Percentiles rank a stretch among this genome's conserved stretches.
These are phyloP conservation scores for Rhodotorula babjevae DNA, from an alignment of 768 basidiomycete genomes.

Conservation along the genomic window DNA sequence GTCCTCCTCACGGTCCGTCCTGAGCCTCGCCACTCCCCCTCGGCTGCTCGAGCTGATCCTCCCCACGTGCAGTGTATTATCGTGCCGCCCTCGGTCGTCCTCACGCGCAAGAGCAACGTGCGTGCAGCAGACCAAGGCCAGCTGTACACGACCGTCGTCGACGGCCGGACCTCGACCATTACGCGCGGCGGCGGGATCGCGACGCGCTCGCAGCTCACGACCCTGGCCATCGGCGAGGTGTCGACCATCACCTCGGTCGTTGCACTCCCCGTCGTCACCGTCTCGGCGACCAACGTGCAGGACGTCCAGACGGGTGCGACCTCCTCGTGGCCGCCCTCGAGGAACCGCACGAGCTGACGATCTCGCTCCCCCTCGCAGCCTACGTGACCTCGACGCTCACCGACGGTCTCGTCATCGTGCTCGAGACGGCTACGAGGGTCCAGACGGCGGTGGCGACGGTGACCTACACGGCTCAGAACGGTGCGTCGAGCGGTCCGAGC, in stretches of 20 bases:
- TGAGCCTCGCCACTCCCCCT: neutral
- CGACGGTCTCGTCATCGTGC: neutral
- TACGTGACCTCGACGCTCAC: slow-evolving; percentile 1
- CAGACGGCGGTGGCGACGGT: neutral
- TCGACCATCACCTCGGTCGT: slow-evolving; percentile 11
- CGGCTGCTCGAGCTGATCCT: neutral
- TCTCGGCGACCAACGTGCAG: neutral
- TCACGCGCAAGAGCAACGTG: slow-evolving; percentile 7
- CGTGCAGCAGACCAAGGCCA: neutral
- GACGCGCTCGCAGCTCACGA: neutral
- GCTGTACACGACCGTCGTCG: slow-evolving; percentile 7
- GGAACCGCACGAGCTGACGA: neutral
- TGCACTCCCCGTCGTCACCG: slow-evolving; percentile 10
- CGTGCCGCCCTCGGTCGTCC: slow-evolving; percentile 8
- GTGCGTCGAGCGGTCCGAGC: neutral
- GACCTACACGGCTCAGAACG: neutral
- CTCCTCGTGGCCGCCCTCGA: too few species aligned
- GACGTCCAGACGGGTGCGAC: neutral
- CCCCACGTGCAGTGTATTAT: neutral
- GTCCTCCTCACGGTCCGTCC: neutral
- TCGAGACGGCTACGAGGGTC: neutral
- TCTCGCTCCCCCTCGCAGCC: neutral
- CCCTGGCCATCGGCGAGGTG: slow-evolving; percentile 1
- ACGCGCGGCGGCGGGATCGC: neutral
- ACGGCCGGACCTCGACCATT: neutral